Evolutionary conservation across 2,329 filamentous ascomycete genomes (phyloP), one percentile per base, ranked within the genome.

Genomic region (Ascochyta lentis): DNA sequence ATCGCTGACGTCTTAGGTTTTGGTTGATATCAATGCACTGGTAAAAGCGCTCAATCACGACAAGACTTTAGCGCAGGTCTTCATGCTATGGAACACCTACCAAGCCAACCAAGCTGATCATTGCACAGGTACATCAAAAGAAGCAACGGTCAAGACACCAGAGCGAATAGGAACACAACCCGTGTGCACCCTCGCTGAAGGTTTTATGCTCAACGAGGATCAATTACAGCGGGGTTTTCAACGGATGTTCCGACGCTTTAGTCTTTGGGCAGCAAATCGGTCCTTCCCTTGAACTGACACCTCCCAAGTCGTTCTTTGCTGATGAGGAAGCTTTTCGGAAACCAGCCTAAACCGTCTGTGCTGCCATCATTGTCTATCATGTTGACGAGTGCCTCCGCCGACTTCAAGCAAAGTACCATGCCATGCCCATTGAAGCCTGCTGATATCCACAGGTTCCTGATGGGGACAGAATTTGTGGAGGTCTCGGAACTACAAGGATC

Each of bases 401-500:
- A 83, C 68, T 85, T 82, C 76, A 85, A 83, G 50, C 84, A 85
- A 29, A 85, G 71, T 1, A 86, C 86, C 87, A 89, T 89, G 0
- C 86, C 70, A 68, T 89, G 85, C 1, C 87, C 87, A 60, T 87
- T 86, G 60, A 89, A 89, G 6, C 84, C 81, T 3, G 83, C 84
- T 29, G 80, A 78, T 1, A 86, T 75, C 78, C 83, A 87, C 22
- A 89, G 65, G 0, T 80, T 78, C 4, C 72, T 19, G 4, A 15
- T 6, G 8, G 39, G 26, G 2, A 34, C 9, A 6, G 34, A 23
- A 13, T 15, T 19, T 12, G 60, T 19, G 19, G 22, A 3, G 3
- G 6, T 35, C 33, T 10, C 35, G 10, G 9, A 33, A 3, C 3
- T 6, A 33, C 1, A 31, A 5, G 33, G 19, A 26, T 44, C 24